Percentiles rank a stretch among this genome's conserved stretches.
phyloP scores from a whole-genome alignment of 495 filamentous ascomycete species.

The Evernia prunastri region DNA sequence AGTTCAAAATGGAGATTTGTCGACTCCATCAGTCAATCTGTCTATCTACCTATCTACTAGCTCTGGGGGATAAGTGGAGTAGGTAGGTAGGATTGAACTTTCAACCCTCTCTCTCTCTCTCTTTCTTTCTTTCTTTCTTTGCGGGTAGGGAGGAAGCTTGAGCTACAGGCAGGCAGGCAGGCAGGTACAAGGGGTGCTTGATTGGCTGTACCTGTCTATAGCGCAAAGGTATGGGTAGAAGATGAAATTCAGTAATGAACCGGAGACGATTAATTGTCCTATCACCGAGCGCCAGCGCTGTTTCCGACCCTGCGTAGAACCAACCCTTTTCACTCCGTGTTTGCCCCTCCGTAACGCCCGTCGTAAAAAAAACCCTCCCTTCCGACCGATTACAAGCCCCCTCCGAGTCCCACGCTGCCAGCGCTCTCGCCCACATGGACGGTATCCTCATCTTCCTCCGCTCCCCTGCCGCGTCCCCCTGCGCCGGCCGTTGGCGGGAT shows the following conservation, averaged over 20 bases:
- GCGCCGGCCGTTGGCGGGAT: conserved; percentile 27
- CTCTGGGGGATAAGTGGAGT: too few relatives aligned
- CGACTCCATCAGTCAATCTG: too few relatives aligned
- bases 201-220: too few relatives aligned
- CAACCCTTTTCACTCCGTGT: neutral
- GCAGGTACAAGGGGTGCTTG: too few relatives aligned
- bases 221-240: neutral
- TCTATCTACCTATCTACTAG: too few relatives aligned
- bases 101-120: too few relatives aligned
- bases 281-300: conserved; percentile 10
- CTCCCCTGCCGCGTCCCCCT: neutral
- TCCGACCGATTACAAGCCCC: conserved; percentile 16
- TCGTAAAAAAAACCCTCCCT: neutral
- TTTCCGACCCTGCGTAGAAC: neutral
- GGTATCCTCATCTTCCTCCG: conserved; percentile 10
- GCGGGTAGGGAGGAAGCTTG: too few relatives aligned
- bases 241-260: neutral
- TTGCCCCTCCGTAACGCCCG: neutral
- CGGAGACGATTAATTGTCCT: conserved; percentile 4
- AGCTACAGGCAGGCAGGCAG: too few relatives aligned
- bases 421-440: conserved; percentile 53
- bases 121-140: too few relatives aligned
- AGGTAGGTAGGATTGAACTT: too few relatives aligned
- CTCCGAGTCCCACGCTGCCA: conserved; percentile 38
- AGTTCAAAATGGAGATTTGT: too few relatives aligned